Percentiles rank a stretch among this genome's conserved stretches.
phyloP scores from a whole-genome alignment of 1,139 yeast genomes.

The Debaryomyces udenii region DNA sequence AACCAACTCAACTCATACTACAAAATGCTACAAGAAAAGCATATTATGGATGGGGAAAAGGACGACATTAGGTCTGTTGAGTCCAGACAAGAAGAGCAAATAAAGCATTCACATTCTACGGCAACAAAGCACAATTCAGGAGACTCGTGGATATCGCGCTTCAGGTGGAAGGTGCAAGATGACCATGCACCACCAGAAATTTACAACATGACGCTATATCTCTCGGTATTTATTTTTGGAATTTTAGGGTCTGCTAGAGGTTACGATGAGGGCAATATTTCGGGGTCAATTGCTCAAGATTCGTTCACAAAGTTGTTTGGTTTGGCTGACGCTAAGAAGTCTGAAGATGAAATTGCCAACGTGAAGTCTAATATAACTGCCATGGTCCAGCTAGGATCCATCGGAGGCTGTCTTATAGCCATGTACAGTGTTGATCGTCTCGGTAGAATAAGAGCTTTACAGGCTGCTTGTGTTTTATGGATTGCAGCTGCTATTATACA shows the following conservation, averaged over 20 bases:
- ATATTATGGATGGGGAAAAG: not conserved
- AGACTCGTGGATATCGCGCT: conserved; percentile 8
- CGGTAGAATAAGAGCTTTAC: conserved; percentile 59
- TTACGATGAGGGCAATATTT: conserved; percentile 57
- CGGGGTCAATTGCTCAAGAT: conserved; percentile 50
- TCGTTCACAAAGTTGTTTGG: conserved; percentile 51
- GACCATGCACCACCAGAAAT: conserved; percentile 52
- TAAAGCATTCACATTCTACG: not conserved
- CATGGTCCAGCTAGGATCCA: conserved; percentile 65
- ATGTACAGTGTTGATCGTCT: conserved; percentile 53
- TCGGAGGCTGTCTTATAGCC: conserved; percentile 59
- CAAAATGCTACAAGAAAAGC: conserved; percentile 1
- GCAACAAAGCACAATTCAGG: conserved; percentile 1
- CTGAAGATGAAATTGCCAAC: conserved; percentile 43
- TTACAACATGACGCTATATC: conserved; percentile 48
- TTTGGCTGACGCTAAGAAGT: conserved; percentile 41
- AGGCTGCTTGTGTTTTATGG: conserved; percentile 49
- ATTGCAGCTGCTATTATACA: conserved; percentile 52
- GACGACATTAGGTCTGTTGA: conserved; percentile 1
- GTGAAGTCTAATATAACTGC: conserved; percentile 58
- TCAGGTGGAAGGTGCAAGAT: conserved; percentile 14
- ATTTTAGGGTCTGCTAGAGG: conserved; percentile 64
- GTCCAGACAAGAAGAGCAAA: conserved; percentile 1
- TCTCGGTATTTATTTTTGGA: conserved; percentile 57
- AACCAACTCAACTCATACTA: no score